Evolutionary conservation across 352 stramenopile species (phyloP).

Genomic region (Aphanomyces euteiches): DNA sequence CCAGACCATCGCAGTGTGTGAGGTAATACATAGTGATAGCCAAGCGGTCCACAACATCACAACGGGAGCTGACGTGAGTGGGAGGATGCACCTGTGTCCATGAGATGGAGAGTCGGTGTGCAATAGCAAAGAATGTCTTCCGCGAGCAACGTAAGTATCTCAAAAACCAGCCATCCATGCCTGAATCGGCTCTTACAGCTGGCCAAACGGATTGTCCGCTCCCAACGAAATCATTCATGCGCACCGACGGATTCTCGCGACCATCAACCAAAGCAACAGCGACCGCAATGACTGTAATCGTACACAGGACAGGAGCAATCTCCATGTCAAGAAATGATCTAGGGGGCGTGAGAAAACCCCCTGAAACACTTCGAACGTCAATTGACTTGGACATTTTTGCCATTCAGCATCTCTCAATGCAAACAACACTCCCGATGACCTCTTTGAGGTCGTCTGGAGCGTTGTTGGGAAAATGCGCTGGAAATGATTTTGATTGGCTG

Average conservation of each 20-base stretch:
- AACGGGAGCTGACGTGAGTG: neutral
- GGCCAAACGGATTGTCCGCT: slow-evolving; percentile 2
- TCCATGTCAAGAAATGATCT: neutral
- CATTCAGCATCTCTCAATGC: no score
- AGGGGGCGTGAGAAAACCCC: no score
- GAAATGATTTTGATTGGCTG: no score
- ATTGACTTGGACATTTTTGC: no score
- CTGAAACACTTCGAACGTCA: no score
- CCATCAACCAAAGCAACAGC: slow-evolving; percentile 3
- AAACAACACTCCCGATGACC: no score
- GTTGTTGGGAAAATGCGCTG: no score
- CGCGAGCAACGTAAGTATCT: slow-evolving; percentile 11
- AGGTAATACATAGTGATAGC: slow-evolving; percentile 15
- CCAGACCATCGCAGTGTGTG: slow-evolving; percentile 1
- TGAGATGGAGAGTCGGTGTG: neutral
- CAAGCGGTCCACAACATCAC: slow-evolving; percentile 17
- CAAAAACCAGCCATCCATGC: neutral
- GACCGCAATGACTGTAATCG: neutral
- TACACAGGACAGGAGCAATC: neutral
- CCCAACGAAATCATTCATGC: slow-evolving; percentile 1
- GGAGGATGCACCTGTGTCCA: neutral
- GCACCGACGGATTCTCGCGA: neutral
- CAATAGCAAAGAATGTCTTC: slow-evolving; percentile 2
- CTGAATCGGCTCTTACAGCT: neutral
- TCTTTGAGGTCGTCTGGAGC: no score